These are phyloP conservation scores for Speleostelium caveatum DNA, from an alignment of 78 protist species.

Conservation along the genomic window DNA sequence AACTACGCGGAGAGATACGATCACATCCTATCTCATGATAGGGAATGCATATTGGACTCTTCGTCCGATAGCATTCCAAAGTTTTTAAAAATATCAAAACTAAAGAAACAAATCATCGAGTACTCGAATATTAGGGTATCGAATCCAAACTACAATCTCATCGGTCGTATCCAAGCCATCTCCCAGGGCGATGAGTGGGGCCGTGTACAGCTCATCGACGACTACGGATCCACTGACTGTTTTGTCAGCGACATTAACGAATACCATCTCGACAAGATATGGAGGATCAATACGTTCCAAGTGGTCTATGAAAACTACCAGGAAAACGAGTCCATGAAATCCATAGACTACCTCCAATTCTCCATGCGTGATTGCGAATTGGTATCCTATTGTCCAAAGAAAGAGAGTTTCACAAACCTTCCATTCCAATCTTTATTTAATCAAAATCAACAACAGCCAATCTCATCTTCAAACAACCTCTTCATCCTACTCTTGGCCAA, in stretches of 20 bases:
- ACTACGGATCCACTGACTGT: not conserved
- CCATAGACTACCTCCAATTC: slow-evolving; percentile 16
- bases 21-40: slow-evolving; percentile 4
- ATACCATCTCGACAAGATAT: slow-evolving; percentile 51
- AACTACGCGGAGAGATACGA: not conserved
- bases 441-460: not conserved
- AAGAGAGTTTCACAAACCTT: not conserved
- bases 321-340: not conserved
- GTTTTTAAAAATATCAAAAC: slow-evolving; percentile 1
- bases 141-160: not conserved
- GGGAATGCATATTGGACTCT: not conserved
- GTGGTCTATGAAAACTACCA: slow-evolving; percentile 6
- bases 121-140: not conserved
- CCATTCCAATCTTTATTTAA: slow-evolving; percentile 23
- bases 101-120: not conserved
- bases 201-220: slow-evolving; percentile 13
- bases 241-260: slow-evolving; percentile 19
- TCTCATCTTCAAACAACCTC: not conserved
- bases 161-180: slow-evolving; percentile 22
- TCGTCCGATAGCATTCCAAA: slow-evolving; percentile 1
- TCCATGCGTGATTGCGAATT: slow-evolving; percentile 55
- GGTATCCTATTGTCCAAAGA: not conserved
- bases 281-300: slow-evolving; percentile 40
- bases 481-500: slow-evolving; percentile 9
- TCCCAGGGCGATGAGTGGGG: slow-evolving; percentile 67